Evolutionary conservation across 352 stramenopile genomes (phyloP).

Genomic region (Elongisporangium prolatum): DNA sequence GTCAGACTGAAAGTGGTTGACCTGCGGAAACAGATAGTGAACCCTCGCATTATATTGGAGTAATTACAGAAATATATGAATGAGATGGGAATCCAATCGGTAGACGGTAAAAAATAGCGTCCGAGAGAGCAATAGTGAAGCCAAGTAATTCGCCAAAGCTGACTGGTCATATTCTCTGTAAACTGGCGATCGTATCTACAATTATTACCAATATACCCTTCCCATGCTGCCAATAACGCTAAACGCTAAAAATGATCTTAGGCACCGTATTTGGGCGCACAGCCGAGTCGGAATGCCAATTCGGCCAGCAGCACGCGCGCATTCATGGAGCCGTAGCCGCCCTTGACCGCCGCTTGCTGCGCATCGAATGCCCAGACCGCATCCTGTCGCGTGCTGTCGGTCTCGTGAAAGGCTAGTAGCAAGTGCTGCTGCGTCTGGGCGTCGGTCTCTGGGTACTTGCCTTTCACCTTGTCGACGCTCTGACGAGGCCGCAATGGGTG

Average conservation of each 20-base stretch:
- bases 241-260: conserved; percentile 12
- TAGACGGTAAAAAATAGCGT: neutral
- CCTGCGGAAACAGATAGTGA: neutral
- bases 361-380: conserved; percentile 40
- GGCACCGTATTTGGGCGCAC: conserved; percentile 76
- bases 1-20: neutral
- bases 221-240: neutral
- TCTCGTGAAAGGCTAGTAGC: conserved; percentile 48
- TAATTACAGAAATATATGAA: neutral
- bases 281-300: conserved; percentile 72
- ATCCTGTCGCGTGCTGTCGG: conserved; percentile 67
- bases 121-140: neutral
- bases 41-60: neutral
- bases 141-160: too few relatives aligned
- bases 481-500: conserved; percentile 60
- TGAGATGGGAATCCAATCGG: neutral
- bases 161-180: neutral
- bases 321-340: conserved; percentile 69
- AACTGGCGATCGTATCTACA: neutral
- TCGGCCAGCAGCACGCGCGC: conserved; percentile 71
- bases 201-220: neutral
- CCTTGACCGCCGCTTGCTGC: conserved; percentile 34
- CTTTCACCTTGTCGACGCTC: conserved; percentile 57
- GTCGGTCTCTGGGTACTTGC: conserved; percentile 25
- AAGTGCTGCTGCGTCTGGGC: conserved; percentile 23